phyloP scores from a whole-genome alignment of 352 stramenopile genomes.

The Phytophthora podocarpi region DNA sequence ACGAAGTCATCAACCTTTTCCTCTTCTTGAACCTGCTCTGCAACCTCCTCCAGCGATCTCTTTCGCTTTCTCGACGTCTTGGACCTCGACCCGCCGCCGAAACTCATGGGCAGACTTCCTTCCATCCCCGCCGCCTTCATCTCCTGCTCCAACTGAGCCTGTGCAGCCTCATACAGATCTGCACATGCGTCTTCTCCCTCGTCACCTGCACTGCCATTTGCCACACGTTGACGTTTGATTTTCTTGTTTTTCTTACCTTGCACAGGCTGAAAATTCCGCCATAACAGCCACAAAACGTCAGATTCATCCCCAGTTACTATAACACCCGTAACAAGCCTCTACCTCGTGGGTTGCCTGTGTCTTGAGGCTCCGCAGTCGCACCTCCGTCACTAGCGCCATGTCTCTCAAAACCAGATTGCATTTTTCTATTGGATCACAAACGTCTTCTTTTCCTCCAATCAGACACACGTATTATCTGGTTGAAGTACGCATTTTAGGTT shows the following conservation, averaged over 20 bases:
- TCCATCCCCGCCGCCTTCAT: constrained; percentile 65
- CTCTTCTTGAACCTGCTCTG: not conserved
- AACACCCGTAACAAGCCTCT: not conserved
- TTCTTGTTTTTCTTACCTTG: constrained; percentile 39
- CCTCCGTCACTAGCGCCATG: constrained; percentile 33
- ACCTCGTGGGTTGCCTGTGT: constrained; percentile 19
- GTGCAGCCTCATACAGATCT: constrained; percentile 59
- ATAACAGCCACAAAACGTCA: not conserved
- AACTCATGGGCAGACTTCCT: constrained; percentile 60
- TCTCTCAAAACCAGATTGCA: not conserved
- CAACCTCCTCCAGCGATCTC: constrained; percentile 6
- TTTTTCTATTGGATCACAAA: constrained; percentile 13
- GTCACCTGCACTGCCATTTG: not conserved
- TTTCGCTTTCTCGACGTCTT: constrained; percentile 35
- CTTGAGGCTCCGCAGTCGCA: constrained; percentile 29
- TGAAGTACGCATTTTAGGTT: constrained; percentile 36
- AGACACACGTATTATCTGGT: not conserved
- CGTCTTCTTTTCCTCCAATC: constrained; percentile 28
- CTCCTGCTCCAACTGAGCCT: constrained; percentile 57
- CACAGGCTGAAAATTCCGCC: not conserved
- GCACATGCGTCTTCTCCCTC: constrained; percentile 21
- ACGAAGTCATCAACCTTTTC: not conserved
- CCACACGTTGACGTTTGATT: constrained; percentile 34
- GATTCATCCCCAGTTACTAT: not conserved
- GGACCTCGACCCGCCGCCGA: constrained; percentile 32